These are phyloP conservation scores for Penicillium angulare DNA, from an alignment of 495 filamentous ascomycete species.

Conservation along the genomic window DNA sequence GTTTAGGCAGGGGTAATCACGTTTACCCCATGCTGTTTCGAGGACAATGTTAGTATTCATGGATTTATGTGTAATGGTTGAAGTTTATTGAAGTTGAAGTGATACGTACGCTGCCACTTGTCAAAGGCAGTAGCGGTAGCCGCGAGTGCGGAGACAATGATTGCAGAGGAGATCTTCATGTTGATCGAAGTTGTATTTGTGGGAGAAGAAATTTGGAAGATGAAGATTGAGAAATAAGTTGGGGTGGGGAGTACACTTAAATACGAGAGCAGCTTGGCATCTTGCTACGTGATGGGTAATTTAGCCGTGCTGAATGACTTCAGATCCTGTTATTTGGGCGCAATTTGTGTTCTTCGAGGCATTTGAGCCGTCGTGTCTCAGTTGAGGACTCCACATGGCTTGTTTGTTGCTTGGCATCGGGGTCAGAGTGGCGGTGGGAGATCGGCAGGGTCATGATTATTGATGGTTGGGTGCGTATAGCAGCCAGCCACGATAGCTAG, in stretches of 20 bases:
- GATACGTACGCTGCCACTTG: constrained; percentile 36
- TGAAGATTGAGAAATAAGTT: not conserved
- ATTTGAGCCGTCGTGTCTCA: constrained; percentile 20
- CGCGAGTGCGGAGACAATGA: constrained; percentile 29
- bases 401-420: constrained; percentile 14
- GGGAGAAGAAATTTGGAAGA: not conserved
- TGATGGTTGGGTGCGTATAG: not conserved
- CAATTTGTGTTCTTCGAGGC: too few species aligned
- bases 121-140: constrained; percentile 33
- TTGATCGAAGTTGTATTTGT: constrained; percentile 3
- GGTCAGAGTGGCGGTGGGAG: constrained; percentile 8
- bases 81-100: too few species aligned
- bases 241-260: too few species aligned
- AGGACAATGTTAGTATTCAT: not conserved
- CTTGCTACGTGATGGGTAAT: not conserved
- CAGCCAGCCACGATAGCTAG: too few species aligned
- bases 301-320: too few species aligned
- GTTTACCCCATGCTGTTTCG: constrained; percentile 37
- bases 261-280: too few species aligned
- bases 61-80: not conserved
- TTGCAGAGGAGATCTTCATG: constrained; percentile 35
- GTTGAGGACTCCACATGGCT: constrained; percentile 17
- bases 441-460: constrained; percentile 7
- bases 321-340: too few species aligned
- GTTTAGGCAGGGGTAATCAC: constrained; percentile 40